Conservation (phyloP, 2,329 filamentous ascomycete genomes). For the Phoma herbarum region DNA sequence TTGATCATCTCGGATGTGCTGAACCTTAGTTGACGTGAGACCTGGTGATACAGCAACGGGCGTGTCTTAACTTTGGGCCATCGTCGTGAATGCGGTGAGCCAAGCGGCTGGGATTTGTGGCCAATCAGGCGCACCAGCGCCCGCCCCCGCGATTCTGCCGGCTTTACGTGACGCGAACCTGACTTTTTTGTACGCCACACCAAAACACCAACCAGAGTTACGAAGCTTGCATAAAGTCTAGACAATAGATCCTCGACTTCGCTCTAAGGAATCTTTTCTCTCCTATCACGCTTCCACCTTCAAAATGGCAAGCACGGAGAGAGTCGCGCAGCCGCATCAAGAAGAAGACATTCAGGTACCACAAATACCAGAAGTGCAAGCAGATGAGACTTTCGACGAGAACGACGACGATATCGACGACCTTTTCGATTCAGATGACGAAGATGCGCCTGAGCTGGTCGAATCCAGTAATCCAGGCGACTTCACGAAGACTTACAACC, state of each 20-base stretch:
- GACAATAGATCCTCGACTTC: neutral
- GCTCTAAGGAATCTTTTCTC: neutral
- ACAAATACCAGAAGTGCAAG: constrained; percentile 14
- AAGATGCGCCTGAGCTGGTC: constrained; percentile 65
- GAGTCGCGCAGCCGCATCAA: constrained; percentile 16
- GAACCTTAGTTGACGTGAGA: neutral
- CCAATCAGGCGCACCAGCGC: neutral
- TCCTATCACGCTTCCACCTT: neutral
- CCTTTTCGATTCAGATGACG: constrained; percentile 65
- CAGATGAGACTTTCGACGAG: constrained; percentile 22
- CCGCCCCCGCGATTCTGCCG: constrained; percentile 17
- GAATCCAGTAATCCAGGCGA: constrained; percentile 68
- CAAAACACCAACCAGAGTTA: neutral
- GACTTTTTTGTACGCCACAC: constrained; percentile 21
- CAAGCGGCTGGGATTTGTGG: neutral
- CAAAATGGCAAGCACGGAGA: constrained; percentile 28
- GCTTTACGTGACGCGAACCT: constrained; percentile 9
- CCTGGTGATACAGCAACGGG: neutral
- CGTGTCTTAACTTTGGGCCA: neutral
- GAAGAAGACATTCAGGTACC: constrained; percentile 15
- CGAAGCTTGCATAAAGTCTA: neutral
- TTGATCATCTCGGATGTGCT: neutral
- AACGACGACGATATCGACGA: constrained; percentile 73
- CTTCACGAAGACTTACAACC: constrained; percentile 87
- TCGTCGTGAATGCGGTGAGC: neutral